These are phyloP conservation scores for Leccinum pachyderme DNA, from an alignment of 1,284 basidiomycete species.

Conservation along the genomic window DNA sequence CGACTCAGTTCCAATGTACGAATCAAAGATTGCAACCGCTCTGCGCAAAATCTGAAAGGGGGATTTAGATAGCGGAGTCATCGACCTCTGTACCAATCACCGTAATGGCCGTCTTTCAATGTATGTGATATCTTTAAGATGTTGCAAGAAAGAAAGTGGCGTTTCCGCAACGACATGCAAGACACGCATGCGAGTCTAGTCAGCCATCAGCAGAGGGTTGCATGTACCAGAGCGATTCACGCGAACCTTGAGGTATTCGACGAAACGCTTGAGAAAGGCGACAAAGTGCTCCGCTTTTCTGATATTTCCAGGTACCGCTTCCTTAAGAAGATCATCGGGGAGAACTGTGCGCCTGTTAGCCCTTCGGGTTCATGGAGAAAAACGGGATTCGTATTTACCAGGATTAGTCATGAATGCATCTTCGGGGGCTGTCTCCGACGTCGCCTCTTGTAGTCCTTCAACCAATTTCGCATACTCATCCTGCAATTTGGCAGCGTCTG, in stretches of 20 bases:
- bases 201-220: constrained; percentile 13
- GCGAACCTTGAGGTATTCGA: constrained; percentile 94
- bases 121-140: constrained; percentile 98
- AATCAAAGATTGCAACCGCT: constrained; percentile 91
- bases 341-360: constrained; percentile 55
- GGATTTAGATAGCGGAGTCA: constrained; percentile 4
- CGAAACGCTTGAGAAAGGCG: constrained; percentile 96
- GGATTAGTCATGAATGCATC: constrained; percentile 92
- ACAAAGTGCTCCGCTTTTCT: constrained; percentile 99
- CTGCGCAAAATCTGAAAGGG: constrained; percentile 83
- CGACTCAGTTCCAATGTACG: constrained; percentile 89
- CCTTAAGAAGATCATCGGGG: constrained; percentile 91
- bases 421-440: constrained; percentile 61
- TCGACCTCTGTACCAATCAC: constrained; percentile 40
- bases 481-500: constrained; percentile 91
- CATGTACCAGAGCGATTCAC: constrained; percentile 1
- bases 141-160: constrained; percentile 96
- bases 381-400: constrained; percentile 40
- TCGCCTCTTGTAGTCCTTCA: constrained; percentile 85
- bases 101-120: constrained; percentile 95
- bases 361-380: background rate
- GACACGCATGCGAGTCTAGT: constrained; percentile 95
- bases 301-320: constrained; percentile 98
- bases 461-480: constrained; percentile 98
- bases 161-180: constrained; percentile 99